Conservation (phyloP, 257 asterid species). For the Capsicum pubescens region DNA sequence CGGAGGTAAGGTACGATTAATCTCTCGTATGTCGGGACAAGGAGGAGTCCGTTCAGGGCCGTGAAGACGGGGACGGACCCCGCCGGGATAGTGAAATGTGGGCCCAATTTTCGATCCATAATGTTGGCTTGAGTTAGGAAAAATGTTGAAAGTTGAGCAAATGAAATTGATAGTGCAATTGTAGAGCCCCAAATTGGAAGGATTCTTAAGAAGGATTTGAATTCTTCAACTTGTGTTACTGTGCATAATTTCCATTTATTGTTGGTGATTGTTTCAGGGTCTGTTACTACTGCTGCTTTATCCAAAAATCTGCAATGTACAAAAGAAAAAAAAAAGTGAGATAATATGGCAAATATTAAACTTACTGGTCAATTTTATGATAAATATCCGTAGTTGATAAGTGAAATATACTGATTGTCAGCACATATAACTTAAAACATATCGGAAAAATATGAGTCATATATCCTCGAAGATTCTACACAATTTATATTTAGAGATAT, state of each 20-base stretch:
- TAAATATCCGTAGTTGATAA: background rate
- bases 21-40: constrained; percentile 72
- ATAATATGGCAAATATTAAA: background rate
- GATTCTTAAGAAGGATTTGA: constrained; percentile 63
- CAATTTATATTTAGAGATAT: background rate
- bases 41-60: constrained; percentile 62
- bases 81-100: constrained; percentile 53
- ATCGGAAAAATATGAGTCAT: background rate
- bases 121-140: constrained; percentile 65
- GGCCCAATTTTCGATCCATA: constrained; percentile 56
- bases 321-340: background rate
- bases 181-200: constrained; percentile 77
- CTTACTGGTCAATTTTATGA: accelerated
- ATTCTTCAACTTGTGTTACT: constrained; percentile 75
- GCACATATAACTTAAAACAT: background rate
- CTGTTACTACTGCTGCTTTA: constrained; percentile 61
- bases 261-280: constrained; percentile 36
- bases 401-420: no score
- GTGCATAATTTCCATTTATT: constrained; percentile 69
- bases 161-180: constrained; percentile 73
- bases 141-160: constrained; percentile 74
- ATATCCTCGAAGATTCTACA: background rate
- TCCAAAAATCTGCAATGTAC: constrained; percentile 55
- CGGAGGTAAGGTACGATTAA: constrained; percentile 59
- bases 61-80: constrained; percentile 69